Conservation (phyloP, 1,284 basidiomycete species). For the Neonothopanus nambi region DNA sequence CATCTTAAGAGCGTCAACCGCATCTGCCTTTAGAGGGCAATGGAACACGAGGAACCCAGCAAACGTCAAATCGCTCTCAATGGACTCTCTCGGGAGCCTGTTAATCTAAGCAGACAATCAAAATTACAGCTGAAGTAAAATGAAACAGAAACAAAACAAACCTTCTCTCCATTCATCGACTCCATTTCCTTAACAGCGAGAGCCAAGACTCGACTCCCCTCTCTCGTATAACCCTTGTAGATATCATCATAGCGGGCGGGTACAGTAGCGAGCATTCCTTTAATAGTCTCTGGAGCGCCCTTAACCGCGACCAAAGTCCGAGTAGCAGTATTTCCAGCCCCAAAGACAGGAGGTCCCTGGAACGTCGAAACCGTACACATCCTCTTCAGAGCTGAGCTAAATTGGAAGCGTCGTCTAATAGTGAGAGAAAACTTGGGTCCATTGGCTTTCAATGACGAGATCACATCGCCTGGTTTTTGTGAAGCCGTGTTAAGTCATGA, state of each 20-base stretch:
- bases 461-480: conserved; percentile 53
- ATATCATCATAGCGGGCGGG: conserved; percentile 87
- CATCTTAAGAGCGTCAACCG: conserved; percentile 87
- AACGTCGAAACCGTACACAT: conserved; percentile 89
- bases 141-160: conserved; percentile 25
- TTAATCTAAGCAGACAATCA: conserved; percentile 63
- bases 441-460: conserved; percentile 57
- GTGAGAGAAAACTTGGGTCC: conserved; percentile 60
- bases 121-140: not conserved
- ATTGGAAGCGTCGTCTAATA: conserved; percentile 91
- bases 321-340: conserved; percentile 40
- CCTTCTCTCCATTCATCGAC: conserved; percentile 64
- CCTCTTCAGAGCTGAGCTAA: conserved; percentile 92
- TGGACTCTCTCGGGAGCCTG: conserved; percentile 74
- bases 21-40: conserved; percentile 93
- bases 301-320: conserved; percentile 76
- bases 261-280: conserved; percentile 74
- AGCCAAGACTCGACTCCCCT: conserved; percentile 90
- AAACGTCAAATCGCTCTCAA: conserved; percentile 78
- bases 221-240: conserved; percentile 89
- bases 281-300: conserved; percentile 94
- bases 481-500: not conserved
- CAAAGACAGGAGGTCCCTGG: conserved; percentile 22
- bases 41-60: conserved; percentile 96
- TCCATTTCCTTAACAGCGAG: conserved; percentile 85